Conservation (phyloP, 352 stramenopile genomes). For the Globisporangium okanoganense region DNA sequence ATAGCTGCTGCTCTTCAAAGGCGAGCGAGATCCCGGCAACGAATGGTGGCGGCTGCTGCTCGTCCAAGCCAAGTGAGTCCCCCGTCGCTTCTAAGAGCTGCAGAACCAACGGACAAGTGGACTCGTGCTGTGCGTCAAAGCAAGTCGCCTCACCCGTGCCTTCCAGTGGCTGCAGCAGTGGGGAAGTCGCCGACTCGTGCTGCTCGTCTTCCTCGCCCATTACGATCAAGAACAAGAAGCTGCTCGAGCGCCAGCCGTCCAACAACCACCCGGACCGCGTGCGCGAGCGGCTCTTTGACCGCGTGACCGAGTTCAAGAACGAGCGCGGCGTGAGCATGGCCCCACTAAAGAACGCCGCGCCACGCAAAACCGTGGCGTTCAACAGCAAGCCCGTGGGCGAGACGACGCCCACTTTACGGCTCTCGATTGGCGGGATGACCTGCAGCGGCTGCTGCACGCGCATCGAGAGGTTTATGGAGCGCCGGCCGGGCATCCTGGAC, state of each 20-base stretch:
- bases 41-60: background rate
- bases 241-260: conserved; percentile 1
- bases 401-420: conserved; percentile 23
- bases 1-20: conserved; percentile 18
- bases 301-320: conserved; percentile 35
- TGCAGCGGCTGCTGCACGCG: conserved; percentile 86
- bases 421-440: conserved; percentile 81
- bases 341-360: background rate
- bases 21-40: background rate
- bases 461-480: conserved; percentile 67
- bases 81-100: background rate
- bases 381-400: conserved; percentile 4
- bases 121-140: conserved; percentile 11
- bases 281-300: conserved; percentile 32
- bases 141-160: background rate
- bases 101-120: background rate
- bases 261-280: conserved; percentile 12
- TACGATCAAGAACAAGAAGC: conserved; percentile 1
- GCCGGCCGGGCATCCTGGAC: conserved; percentile 45
- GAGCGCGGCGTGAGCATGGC: conserved; percentile 20
- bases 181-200: conserved; percentile 1
- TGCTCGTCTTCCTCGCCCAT: conserved; percentile 1
- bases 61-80: background rate
- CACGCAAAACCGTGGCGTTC: background rate
- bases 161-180: background rate